phyloP scores from a whole-genome alignment of 1,284 basidiomycete genomes.

The Austroboletus novae-zelandiae region DNA sequence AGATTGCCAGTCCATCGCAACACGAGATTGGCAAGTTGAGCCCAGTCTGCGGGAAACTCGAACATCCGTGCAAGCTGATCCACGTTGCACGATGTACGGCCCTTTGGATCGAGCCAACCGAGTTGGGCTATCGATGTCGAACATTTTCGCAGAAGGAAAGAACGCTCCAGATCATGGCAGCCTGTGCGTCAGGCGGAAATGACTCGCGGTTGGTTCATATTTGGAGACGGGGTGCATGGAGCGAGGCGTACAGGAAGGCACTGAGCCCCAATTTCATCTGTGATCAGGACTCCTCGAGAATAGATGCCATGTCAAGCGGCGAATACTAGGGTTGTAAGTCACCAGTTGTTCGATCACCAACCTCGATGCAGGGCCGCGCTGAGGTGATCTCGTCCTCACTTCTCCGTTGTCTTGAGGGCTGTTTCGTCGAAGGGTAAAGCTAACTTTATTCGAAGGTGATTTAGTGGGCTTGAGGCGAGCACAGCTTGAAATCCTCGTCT shows the following conservation, averaged over 20 bases:
- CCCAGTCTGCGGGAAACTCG: conserved; percentile 2
- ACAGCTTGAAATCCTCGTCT: neutral
- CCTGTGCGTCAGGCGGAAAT: conserved; percentile 10
- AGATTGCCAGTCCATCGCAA: conserved; percentile 7
- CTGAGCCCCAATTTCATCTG: neutral
- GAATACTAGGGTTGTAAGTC: neutral
- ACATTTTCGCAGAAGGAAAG: conserved; percentile 3
- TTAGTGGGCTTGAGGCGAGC: neutral
- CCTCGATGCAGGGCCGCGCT: neutral
- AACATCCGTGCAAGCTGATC: conserved; percentile 6
- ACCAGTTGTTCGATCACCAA: neutral
- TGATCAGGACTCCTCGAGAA: neutral
- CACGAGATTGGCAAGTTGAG: conserved; percentile 15
- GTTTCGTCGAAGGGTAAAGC: neutral
- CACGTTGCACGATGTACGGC: conserved; percentile 7
- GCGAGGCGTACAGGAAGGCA: neutral
- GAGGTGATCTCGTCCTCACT: neutral
- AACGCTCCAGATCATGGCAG: neutral
- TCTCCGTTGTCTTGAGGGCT: neutral
- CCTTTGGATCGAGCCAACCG: neutral
- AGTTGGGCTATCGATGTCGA: conserved; percentile 4
- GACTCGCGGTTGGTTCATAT: conserved; percentile 5
- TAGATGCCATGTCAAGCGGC: neutral
- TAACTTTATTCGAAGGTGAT: neutral
- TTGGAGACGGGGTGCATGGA: neutral